Percentiles rank a stretch among this genome's conserved stretches.
Conservation (phyloP, 495 filamentous ascomycete species). For the Aspergillus heteromorphus region DNA sequence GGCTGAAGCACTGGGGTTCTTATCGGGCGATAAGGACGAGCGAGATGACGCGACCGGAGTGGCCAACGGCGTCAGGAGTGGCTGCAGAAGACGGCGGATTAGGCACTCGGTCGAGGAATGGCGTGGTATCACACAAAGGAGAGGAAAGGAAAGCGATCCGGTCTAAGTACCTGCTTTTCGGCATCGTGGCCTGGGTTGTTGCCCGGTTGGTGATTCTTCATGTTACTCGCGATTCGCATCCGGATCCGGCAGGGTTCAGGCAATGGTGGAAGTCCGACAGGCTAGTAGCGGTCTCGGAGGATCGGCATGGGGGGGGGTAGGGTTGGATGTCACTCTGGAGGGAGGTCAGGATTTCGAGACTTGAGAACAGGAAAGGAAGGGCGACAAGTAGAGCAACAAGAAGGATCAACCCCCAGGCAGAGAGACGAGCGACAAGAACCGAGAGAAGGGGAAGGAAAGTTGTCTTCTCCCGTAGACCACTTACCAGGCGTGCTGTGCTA, state of each 20-base stretch:
- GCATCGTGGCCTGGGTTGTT: slow-evolving; percentile 19
- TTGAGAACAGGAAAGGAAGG: background rate
- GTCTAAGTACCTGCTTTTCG: slow-evolving; percentile 32
- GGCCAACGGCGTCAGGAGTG: background rate
- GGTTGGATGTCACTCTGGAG: background rate
- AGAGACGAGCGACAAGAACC: background rate
- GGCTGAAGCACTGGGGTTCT: background rate
- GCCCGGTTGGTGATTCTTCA: slow-evolving; percentile 2
- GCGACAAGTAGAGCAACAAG: background rate
- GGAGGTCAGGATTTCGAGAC: background rate
- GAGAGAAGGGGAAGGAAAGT: background rate
- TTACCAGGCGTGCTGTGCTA: too few species aligned
- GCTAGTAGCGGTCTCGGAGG: background rate
- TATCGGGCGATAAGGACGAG: background rate
- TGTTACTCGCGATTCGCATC: background rate
- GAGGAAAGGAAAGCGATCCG: slow-evolving; percentile 4
- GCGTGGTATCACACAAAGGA: background rate
- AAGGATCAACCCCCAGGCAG: background rate
- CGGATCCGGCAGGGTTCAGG: background rate
- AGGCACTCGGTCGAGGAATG: background rate
- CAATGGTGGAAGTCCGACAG: background rate
- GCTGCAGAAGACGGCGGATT: slow-evolving; percentile 8
- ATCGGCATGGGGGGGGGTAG: background rate
- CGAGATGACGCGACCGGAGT: background rate
- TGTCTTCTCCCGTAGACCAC: too few species aligned